Evolutionary conservation across 2,329 filamentous ascomycete species (phyloP), one percentile per base, ranked within the genome.

Genomic region (Lachnellula cervina): DNA sequence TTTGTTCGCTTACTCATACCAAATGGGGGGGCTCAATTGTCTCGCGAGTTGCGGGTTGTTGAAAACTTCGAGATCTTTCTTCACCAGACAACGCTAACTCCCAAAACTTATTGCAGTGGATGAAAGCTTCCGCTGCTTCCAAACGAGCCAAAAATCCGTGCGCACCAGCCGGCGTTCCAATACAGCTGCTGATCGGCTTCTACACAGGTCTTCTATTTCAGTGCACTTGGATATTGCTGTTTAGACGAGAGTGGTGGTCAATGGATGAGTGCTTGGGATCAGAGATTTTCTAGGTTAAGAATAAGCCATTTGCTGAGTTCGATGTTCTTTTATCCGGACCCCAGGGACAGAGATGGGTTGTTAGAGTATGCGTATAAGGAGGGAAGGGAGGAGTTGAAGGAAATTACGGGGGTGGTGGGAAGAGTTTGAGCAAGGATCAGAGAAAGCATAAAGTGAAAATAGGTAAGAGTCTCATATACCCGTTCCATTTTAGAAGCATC

Each of bases 241-340:
- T 0, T 94, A 0, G 89, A 93, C 64, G 80, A 80, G 1, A 80
- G 80, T 0, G 81, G 80, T 0, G 72, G 79, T 48, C 66, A 74
- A 45, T 93, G 88, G 88, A 82, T 93, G 76, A 72, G 78, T 9
- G 77, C 82, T 42, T 93, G 89, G 89, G 82, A 88, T 45, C 74
- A 77, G 14, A 77, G 87, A 3, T 93, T 93, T 71, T 74, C 77
- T 34, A 80, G 79, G 2, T 82, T 90, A 45, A 80, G 84, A 49
- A 93, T 93, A 47, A 77, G 80, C 1, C 82, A 91, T 64, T 73
- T 94, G 40, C 79, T 89, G 16, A 91, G 87, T 62, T 89, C 88
- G 0, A 88, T 93, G 86, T 88, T 92, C 65, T 93, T 90, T 74
- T 89, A 94, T 66, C 77, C 89, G 14, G 88, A 93, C 65, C 89